Evolutionary conservation across 2,329 filamentous ascomycete genomes (phyloP).

Genomic region (Cladosporium sp.): DNA sequence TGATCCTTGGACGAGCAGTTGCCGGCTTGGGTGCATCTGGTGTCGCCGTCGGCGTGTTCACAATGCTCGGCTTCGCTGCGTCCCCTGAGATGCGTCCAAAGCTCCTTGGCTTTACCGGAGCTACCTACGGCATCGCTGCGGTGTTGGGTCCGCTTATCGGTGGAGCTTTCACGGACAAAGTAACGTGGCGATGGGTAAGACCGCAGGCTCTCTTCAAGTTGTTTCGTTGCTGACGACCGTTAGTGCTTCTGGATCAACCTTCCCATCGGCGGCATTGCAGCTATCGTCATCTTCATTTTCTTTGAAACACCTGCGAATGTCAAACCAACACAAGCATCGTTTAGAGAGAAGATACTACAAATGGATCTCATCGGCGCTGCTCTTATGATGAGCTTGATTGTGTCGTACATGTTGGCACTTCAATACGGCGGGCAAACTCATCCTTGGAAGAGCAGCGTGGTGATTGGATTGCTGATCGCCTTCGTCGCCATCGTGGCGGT

Average conservation of each 20-base stretch:
- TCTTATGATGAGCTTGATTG: constrained; percentile 40
- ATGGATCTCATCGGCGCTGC: constrained; percentile 51
- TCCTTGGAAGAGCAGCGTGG: constrained; percentile 30
- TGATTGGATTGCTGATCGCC: constrained; percentile 32
- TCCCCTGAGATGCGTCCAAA: constrained; percentile 46
- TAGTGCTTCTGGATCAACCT: constrained; percentile 43
- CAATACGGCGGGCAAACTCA: constrained; percentile 50
- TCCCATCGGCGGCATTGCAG: constrained; percentile 44
- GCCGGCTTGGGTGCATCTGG: constrained; percentile 56
- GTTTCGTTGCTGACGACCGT: neutral
- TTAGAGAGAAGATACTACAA: constrained; percentile 50
- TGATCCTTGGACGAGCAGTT: constrained; percentile 58
- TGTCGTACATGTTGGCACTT: constrained; percentile 46
- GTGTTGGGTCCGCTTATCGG: constrained; percentile 46
- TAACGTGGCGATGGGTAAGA: constrained; percentile 37
- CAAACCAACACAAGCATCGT: constrained; percentile 9
- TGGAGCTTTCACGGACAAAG: constrained; percentile 42
- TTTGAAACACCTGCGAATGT: constrained; percentile 25
- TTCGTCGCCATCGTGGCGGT: constrained; percentile 40
- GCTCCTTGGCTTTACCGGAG: constrained; percentile 39
- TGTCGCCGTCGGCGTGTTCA: constrained; percentile 54
- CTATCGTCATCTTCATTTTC: constrained; percentile 28
- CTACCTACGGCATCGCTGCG: constrained; percentile 42
- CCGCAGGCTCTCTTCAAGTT: neutral
- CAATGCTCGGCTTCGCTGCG: constrained; percentile 49